A percentile compares a stretch with the other conserved stretches of the same genome.
phyloP scores from a whole-genome alignment of 192 early-diverging fungal species.

The Coemansia sp. region DNA sequence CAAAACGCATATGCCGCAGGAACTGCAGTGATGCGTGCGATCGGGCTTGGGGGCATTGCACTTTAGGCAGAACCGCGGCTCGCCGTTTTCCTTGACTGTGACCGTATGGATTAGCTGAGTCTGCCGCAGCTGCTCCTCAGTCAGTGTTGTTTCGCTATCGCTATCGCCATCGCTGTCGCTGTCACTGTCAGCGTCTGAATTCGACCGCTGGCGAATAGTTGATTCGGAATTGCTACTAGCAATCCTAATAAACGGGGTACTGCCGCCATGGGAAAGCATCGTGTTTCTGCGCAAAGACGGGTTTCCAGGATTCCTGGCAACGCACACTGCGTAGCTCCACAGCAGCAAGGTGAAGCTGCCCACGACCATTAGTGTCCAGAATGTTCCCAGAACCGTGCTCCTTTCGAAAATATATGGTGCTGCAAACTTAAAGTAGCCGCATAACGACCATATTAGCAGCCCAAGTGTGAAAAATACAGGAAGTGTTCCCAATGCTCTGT shows the following conservation, averaged over 20 bases:
- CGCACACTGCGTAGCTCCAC: slow-evolving; percentile 42
- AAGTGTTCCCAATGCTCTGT: slow-evolving; percentile 33
- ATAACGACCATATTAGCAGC: slow-evolving; percentile 45
- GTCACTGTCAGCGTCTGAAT: slow-evolving; percentile 14
- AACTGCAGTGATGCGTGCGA: slow-evolving; percentile 75
- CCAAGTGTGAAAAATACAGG: slow-evolving; percentile 41
- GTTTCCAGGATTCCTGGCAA: slow-evolving; percentile 32
- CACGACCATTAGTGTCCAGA: slow-evolving; percentile 1
- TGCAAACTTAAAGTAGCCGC: slow-evolving; percentile 12
- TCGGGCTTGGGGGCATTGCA: slow-evolving; percentile 71
- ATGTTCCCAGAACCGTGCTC: slow-evolving; percentile 1
- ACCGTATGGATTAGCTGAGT: slow-evolving; percentile 39
- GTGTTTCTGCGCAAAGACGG: slow-evolving; percentile 1
- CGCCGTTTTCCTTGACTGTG: slow-evolving; percentile 45
- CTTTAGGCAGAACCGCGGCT: slow-evolving; percentile 53
- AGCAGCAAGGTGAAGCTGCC: slow-evolving; percentile 12
- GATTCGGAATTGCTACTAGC: not conserved
- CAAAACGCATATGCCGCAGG: slow-evolving; percentile 71
- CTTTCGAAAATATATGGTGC: slow-evolving; percentile 23
- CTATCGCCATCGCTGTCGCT: slow-evolving; percentile 14
- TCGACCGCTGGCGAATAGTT: slow-evolving; percentile 7
- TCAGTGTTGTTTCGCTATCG: slow-evolving; percentile 24
- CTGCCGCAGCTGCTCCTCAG: slow-evolving; percentile 28
- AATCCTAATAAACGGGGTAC: slow-evolving; percentile 7
- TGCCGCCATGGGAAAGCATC: slow-evolving; percentile 15